These are phyloP conservation scores for Coniochaeta hoffmannii DNA, from an alignment of 2,329 filamentous ascomycete genomes.

Conservation along the genomic window DNA sequence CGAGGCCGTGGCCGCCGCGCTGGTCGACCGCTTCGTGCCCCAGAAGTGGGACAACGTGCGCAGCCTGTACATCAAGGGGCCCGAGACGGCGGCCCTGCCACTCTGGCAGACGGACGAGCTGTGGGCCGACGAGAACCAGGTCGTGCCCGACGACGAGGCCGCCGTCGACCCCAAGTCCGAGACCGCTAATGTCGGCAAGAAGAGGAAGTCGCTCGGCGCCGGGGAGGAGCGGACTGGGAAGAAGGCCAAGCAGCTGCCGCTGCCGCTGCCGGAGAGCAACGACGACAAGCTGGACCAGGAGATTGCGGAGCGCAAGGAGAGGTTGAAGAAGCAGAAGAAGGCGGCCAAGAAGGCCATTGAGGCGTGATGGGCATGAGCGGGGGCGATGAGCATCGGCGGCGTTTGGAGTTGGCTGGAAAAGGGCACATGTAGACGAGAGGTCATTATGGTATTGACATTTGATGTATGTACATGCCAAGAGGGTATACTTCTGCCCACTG, in stretches of 20 bases:
- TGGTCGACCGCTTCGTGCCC: slow-evolving; percentile 75
- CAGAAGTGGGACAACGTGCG: slow-evolving; percentile 84
- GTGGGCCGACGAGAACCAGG: slow-evolving; percentile 73
- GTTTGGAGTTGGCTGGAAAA: background rate
- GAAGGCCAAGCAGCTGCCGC: slow-evolving; percentile 29
- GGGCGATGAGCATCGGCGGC: background rate
- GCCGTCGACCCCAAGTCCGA: slow-evolving; percentile 28
- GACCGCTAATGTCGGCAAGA: slow-evolving; percentile 58
- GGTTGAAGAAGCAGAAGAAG: slow-evolving; percentile 52
- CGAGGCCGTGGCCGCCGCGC: slow-evolving; percentile 56
- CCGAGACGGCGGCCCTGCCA: slow-evolving; percentile 81
- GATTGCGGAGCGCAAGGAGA: slow-evolving; percentile 51
- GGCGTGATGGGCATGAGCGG: background rate
- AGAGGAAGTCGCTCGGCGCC: slow-evolving; percentile 42
- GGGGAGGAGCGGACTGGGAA: slow-evolving; percentile 30
- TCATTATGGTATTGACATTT: background rate
- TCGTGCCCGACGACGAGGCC: slow-evolving; percentile 50
- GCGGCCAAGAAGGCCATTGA: slow-evolving; percentile 32
- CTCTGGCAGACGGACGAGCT: slow-evolving; percentile 91
- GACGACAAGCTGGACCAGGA: slow-evolving; percentile 49
- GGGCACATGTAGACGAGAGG: background rate
- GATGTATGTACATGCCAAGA: too few species aligned
- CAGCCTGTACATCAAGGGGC: slow-evolving; percentile 83
- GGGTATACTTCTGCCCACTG: too few species aligned
- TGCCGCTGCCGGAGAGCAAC: slow-evolving; percentile 31